phyloP scores from a whole-genome alignment of 2,329 filamentous ascomycete genomes.

The Pestalotiopsis sp. region DNA sequence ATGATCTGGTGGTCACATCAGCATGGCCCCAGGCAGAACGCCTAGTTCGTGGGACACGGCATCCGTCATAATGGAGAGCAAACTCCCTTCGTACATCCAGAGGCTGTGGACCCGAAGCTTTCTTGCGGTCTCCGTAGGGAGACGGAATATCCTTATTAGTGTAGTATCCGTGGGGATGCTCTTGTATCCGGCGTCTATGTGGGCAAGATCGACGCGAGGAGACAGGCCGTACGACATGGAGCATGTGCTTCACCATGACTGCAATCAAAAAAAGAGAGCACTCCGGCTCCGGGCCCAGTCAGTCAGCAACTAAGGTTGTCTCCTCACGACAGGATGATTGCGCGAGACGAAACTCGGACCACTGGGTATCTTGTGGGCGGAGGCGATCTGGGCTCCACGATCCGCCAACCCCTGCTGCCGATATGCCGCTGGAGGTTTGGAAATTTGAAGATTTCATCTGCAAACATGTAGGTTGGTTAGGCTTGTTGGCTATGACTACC shows the following conservation, averaged over 20 bases:
- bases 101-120: background rate
- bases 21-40: background rate
- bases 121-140: background rate
- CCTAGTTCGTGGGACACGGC: background rate
- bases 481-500: too few relatives aligned
- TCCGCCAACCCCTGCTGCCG: slow-evolving; percentile 5
- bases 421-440: background rate
- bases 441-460: background rate
- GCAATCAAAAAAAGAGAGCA: background rate
- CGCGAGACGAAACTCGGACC: background rate
- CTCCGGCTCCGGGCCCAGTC: slow-evolving; percentile 3
- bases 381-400: slow-evolving; percentile 10
- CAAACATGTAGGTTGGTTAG: background rate
- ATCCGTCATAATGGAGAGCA: background rate
- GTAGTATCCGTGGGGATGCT: background rate
- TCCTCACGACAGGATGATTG: too few relatives aligned
- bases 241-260: slow-evolving; percentile 8
- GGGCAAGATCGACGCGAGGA: slow-evolving; percentile 6
- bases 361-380: background rate
- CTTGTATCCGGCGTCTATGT: slow-evolving; percentile 7
- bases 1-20: background rate
- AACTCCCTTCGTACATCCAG: background rate
- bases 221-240: slow-evolving; percentile 15
- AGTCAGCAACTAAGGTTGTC: background rate
- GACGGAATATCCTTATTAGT: background rate